Evolutionary conservation across 192 early-diverging fungal genomes (phyloP).

Genomic region (Pecoramyces ruminantium): DNA sequence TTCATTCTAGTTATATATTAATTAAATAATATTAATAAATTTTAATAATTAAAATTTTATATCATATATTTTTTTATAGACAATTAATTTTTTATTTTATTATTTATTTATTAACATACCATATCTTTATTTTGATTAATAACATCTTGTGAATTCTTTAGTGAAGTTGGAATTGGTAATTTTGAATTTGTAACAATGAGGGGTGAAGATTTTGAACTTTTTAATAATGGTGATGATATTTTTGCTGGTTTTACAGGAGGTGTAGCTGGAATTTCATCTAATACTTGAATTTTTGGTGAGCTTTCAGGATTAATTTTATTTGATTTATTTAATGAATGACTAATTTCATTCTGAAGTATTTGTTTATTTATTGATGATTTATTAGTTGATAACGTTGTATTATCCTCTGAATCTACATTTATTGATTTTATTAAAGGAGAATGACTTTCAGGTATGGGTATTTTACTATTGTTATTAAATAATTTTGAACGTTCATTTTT

Average conservation of each 20-base stretch:
- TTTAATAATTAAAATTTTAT: too few species aligned
- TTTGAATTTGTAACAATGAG: background rate
- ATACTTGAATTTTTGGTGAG: background rate
- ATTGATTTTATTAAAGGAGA: background rate
- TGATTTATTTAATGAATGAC: background rate
- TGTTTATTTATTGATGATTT: background rate
- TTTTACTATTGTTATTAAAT: background rate
- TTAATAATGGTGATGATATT: background rate
- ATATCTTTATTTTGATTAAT: background rate
- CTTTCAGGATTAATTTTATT: background rate
- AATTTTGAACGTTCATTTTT: background rate
- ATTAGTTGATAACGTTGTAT: background rate
- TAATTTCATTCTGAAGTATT: background rate
- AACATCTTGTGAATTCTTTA: background rate
- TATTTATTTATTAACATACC: background rate
- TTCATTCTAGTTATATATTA: background rate
- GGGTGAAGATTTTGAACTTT: too few species aligned
- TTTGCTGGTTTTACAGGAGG: background rate
- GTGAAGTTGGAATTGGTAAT: background rate
- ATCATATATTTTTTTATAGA: too few species aligned
- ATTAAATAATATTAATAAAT: too few species aligned
- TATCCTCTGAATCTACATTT: background rate
- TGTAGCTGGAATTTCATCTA: background rate
- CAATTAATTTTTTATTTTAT: too few species aligned
- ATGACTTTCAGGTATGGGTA: background rate